Conservation (phyloP, 129 eudicot genomes). For the Ambrosia trifida region DNA sequence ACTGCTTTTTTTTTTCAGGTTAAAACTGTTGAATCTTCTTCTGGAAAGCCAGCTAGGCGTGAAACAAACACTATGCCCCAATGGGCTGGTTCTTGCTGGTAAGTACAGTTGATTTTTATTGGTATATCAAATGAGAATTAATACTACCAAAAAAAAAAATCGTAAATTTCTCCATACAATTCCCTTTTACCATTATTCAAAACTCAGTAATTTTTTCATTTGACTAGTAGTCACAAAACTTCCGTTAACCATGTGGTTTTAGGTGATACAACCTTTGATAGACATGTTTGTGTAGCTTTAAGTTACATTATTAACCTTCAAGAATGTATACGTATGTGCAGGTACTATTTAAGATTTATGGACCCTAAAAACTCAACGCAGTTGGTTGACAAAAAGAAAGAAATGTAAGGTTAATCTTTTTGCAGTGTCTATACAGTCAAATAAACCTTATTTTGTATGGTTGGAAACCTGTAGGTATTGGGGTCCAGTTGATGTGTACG, state of each 20-base stretch:
- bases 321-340: constrained; percentile 34
- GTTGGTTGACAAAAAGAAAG: constrained; percentile 85
- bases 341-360: constrained; percentile 98
- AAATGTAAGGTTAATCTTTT: constrained; percentile 53
- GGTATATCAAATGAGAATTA: constrained; percentile 9
- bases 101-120: constrained; percentile 10
- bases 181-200: no score
- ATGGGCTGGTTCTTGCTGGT: constrained; percentile 99
- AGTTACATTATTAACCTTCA: constrained; percentile 22
- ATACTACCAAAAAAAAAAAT: not conserved
- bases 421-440: not conserved
- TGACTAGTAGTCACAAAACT: no score
- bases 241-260: constrained; percentile 10
- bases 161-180: no score
- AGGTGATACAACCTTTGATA: not conserved
- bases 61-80: constrained; percentile 99
- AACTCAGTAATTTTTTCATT: no score
- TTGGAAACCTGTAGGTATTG: constrained; percentile 58
- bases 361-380: constrained; percentile 78
- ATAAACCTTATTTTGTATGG: not conserved
- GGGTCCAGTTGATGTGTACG: constrained; percentile 97
- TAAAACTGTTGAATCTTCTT: constrained; percentile 60
- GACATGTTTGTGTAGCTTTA: constrained; percentile 2
- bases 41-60: constrained; percentile 79
- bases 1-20: constrained; percentile 47